Evolutionary conservation across 192 early-diverging fungal genomes (phyloP), one percentile per base, ranked within the genome.

Genomic region (Podila clonocystis): DNA sequence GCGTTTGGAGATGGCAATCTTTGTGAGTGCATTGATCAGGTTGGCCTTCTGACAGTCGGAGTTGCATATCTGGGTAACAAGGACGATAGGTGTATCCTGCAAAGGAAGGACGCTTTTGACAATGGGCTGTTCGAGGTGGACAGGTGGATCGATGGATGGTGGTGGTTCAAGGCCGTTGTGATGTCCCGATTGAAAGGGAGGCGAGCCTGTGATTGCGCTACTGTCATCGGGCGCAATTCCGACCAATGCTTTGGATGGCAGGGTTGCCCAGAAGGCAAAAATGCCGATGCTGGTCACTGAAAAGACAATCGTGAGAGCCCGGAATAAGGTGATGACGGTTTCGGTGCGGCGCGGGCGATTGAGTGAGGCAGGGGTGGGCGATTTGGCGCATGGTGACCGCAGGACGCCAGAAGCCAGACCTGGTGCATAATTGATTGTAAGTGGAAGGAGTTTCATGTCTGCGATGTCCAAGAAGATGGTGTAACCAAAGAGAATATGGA

Each of bases 341-440:
- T 72, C 70, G 50, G 76, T 68, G 9, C 66, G 64, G 15, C 70
- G 70, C 26, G 76, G 70, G n/a, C 76, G 76, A 4, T 41, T 41
- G 15, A 80, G 66, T 17, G 76, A 72, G 12, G 76, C 76, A 17
- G 76, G 76, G 4, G 76, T 80, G 19, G 76, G 70, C 26, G 76
- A 80, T 41, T 68, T 80, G 33, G 62, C 60, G n/a, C 76, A 80
- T 73, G 76, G 76, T 28, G 76, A 80, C 9, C 55, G 65, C 19
- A 66, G 29, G 2, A 50, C 58, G 15, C 45, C 48, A 6, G 70
- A n/a, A 9, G 48, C 41, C 9, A 58, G 38, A 15, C 24, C 31
- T 12, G 75, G 49, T 12, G 63, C 31, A 12, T 71, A 71, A 29
- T 57, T 67, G 49, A 72, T 22, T 31, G 68, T 72, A 30, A 78